Conservation (phyloP, 441 rosid species). For the Jatropha multifida region DNA sequence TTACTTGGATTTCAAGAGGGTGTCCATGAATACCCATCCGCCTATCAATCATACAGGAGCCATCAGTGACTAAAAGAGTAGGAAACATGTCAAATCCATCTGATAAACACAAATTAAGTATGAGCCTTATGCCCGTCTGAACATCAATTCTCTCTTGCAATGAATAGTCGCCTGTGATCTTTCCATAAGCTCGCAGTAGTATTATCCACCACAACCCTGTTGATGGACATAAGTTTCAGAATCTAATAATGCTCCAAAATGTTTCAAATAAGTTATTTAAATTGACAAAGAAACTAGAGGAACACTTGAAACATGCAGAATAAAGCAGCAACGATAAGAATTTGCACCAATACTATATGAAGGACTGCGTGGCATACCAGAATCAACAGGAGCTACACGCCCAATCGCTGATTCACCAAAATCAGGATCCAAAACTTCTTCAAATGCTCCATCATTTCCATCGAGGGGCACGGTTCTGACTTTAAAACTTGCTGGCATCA, state of each 20-base stretch:
- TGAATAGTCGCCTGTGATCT: conserved; percentile 75
- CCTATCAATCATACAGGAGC: conserved; percentile 96
- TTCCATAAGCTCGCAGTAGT: conserved; percentile 86
- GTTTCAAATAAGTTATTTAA: not conserved
- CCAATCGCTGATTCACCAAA: conserved; percentile 98
- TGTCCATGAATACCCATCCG: conserved; percentile 98
- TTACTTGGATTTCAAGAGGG: conserved; percentile 94
- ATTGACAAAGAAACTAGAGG: conserved; percentile 1
- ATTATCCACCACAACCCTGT: conserved; percentile 94
- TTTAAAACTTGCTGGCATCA: conserved; percentile 98
- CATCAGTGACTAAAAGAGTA: conserved; percentile 86
- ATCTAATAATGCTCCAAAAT: not conserved
- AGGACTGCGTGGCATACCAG: conserved; percentile 45
- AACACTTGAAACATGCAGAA: conserved; percentile 6
- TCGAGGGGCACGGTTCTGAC: conserved; percentile 67
- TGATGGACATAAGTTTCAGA: conserved; percentile 9
- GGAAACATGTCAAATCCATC: conserved; percentile 99
- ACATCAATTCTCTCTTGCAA: conserved; percentile 92
- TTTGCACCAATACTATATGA: not conserved
- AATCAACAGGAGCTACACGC: conserved; percentile 98
- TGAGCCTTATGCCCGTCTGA: conserved; percentile 86
- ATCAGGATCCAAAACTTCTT: conserved; percentile 89
- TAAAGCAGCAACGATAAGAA: not conserved
- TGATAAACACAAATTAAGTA: conserved; percentile 70
- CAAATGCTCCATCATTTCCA: conserved; percentile 57